Evolutionary conservation across 2,329 filamentous ascomycete genomes (phyloP).

Genomic region (Arthrocladium fulminans): DNA sequence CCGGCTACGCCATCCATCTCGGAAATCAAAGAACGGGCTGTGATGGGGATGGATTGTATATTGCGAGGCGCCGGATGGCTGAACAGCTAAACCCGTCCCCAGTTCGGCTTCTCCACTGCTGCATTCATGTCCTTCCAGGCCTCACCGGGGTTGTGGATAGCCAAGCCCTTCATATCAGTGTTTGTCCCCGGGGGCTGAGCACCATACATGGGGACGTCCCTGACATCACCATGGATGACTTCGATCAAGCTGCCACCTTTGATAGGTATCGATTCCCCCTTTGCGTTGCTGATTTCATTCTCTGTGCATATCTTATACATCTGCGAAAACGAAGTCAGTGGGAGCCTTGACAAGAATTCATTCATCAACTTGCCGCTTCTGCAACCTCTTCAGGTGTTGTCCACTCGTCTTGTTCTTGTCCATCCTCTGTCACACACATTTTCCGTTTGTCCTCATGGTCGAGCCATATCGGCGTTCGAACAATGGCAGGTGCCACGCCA

Average conservation of each 20-base stretch:
- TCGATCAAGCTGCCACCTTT: slow-evolving; percentile 45
- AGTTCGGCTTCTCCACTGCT: slow-evolving; percentile 5
- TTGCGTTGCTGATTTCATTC: slow-evolving; percentile 1
- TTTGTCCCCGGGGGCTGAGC: slow-evolving; percentile 27
- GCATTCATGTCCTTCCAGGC: slow-evolving; percentile 7
- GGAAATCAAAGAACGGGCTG: too few species aligned
- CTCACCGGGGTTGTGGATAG: neutral
- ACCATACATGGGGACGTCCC: slow-evolving; percentile 43
- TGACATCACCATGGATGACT: slow-evolving; percentile 44
- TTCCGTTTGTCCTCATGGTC: slow-evolving; percentile 52
- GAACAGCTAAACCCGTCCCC: slow-evolving; percentile 5
- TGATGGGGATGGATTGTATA: too few species aligned
- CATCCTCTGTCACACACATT: slow-evolving; percentile 35
- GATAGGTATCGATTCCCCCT: slow-evolving; percentile 1
- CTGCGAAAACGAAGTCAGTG: slow-evolving; percentile 33
- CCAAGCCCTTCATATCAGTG: neutral
- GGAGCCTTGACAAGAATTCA: neutral
- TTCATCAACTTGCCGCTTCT: slow-evolving; percentile 45
- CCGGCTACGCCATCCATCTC: too few species aligned
- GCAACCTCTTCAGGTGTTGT: slow-evolving; percentile 53
- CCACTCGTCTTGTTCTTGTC: slow-evolving; percentile 40
- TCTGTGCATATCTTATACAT: slow-evolving; percentile 7
- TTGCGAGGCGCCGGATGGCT: too few species aligned
- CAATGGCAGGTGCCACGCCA: slow-evolving; percentile 51
- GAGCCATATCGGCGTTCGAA: slow-evolving; percentile 54